Percentiles rank a stretch among this genome's conserved stretches.
phyloP scores from a whole-genome alignment of 768 basidiomycete genomes.

The Boletus sp. region DNA sequence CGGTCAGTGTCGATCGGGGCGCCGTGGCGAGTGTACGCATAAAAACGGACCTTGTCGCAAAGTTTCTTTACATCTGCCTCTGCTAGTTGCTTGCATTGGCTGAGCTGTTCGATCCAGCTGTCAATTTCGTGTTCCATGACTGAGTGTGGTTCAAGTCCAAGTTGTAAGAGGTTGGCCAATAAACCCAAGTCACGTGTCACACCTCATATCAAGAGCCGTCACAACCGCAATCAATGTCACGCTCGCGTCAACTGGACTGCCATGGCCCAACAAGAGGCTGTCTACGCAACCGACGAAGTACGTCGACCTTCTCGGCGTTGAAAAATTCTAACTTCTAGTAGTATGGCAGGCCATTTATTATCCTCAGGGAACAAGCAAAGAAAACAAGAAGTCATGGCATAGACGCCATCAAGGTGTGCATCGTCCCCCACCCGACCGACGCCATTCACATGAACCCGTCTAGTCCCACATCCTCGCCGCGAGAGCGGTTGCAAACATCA shows the following conservation, averaged over 20 bases:
- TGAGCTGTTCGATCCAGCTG: constrained; percentile 94
- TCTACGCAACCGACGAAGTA: constrained; percentile 88
- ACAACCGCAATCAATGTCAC: constrained; percentile 28
- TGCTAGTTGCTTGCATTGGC: constrained; percentile 94
- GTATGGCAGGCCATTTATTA: constrained; percentile 98
- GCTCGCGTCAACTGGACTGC: constrained; percentile 1
- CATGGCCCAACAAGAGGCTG: constrained; percentile 54
- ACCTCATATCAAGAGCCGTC: constrained; percentile 22
- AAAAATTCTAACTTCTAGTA: constrained; percentile 29
- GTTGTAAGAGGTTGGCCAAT: constrained; percentile 21
- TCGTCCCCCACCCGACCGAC: not conserved
- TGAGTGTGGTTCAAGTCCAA: constrained; percentile 14
- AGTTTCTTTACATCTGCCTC: constrained; percentile 96
- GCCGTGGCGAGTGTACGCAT: not conserved
- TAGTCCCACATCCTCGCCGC: constrained; percentile 96
- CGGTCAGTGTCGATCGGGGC: constrained; percentile 16
- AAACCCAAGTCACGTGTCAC: constrained; percentile 29
- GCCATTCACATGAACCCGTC: constrained; percentile 8
- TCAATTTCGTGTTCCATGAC: constrained; percentile 76
- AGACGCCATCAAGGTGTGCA: constrained; percentile 88
- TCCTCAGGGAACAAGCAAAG: constrained; percentile 88
- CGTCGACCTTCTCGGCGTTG: not conserved
- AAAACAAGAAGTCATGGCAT: constrained; percentile 90
- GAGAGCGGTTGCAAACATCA: constrained; percentile 88
- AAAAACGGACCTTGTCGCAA: constrained; percentile 85